Evolutionary conservation across 768 basidiomycete species (phyloP), one percentile per base, ranked within the genome.

Genomic region (Hebeloma cylindrosporum): DNA sequence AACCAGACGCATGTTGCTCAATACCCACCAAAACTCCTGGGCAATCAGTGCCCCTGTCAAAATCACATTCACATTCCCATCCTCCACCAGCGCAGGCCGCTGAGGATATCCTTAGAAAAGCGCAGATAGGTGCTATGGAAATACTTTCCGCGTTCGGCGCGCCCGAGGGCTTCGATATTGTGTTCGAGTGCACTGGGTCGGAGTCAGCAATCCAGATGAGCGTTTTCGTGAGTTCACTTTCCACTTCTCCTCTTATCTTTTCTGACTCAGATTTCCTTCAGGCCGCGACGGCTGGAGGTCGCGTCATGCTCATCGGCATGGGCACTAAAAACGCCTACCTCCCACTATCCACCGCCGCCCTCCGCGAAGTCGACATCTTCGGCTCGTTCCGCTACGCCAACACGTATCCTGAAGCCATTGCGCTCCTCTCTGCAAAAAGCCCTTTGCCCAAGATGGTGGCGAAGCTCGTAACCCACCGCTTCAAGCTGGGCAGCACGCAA

Each of bases 231-330:
- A 74, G 91, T 76, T 28, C 26, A 43, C 45, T 27, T 28, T 49
- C 22, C 46, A 37, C 50, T 38, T 47, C 50, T 45, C 41, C 38
- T 42, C 30, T 25, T 27, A 45, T 40, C 33, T 29, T 26, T n/a
- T 37, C 22, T 14, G 23, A 35, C 26, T 43, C 28, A 16, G 16
- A 25, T 39, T 5, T 35, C 41, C 26, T 28, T 43, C 63, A 93
- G 91, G 80, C 84, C 56, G 91, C 93, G 11, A 72, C 77, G 40
- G 73, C 88, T 13, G 94, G 93, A 39, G 90, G 91, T 38, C 91
- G 87, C 61, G 90, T 96, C 44, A 84, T 92, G 76, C 87, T 93
- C 57, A 82, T 98, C 52, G 95, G 95, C 16, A 98, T 98, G 95
- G 95, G 95, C 54, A 81, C 91, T 11, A 79, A 85, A 47, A 86